These are phyloP conservation scores for Dalbergia cultrata DNA, from an alignment of 306 rosid species.

Conservation along the genomic window DNA sequence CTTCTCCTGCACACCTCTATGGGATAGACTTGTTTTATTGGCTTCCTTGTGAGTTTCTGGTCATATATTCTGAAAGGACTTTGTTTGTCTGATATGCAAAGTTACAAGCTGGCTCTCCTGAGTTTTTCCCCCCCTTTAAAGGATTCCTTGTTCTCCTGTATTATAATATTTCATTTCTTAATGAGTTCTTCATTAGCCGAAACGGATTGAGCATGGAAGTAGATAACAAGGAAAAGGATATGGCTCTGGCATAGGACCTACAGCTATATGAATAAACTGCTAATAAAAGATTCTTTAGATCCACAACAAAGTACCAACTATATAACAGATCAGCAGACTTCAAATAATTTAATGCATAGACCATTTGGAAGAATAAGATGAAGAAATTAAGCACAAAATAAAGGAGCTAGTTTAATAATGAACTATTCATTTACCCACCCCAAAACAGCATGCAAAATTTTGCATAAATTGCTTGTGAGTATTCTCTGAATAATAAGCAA, in stretches of 20 bases:
- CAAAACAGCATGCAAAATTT: constrained; percentile 12
- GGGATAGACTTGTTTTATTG: background rate
- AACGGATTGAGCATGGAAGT: background rate
- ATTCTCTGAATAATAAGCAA: background rate
- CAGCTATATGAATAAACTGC: background rate
- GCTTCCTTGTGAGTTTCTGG: constrained; percentile 1
- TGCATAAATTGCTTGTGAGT: background rate
- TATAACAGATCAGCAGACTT: background rate
- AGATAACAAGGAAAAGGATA: background rate
- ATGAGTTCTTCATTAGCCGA: too few species aligned
- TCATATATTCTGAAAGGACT: background rate
- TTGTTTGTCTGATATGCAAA: background rate
- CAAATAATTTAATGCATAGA: constrained; percentile 15
- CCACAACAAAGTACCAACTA: constrained; percentile 1
- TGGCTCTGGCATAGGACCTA: background rate
- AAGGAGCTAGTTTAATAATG: background rate
- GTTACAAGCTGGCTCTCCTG: too few species aligned
- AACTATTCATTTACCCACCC: constrained; percentile 13
- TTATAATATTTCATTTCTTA: too few species aligned
- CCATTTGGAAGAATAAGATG: constrained; percentile 10
- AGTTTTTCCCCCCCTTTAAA: too few species aligned
- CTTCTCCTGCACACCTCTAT: background rate
- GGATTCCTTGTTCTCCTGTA: too few species aligned
- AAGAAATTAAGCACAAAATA: constrained; percentile 14
- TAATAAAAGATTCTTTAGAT: background rate